These are phyloP conservation scores for Closterium sp. DNA, from an alignment of 139 green algal genomes.

Conservation along the genomic window DNA sequence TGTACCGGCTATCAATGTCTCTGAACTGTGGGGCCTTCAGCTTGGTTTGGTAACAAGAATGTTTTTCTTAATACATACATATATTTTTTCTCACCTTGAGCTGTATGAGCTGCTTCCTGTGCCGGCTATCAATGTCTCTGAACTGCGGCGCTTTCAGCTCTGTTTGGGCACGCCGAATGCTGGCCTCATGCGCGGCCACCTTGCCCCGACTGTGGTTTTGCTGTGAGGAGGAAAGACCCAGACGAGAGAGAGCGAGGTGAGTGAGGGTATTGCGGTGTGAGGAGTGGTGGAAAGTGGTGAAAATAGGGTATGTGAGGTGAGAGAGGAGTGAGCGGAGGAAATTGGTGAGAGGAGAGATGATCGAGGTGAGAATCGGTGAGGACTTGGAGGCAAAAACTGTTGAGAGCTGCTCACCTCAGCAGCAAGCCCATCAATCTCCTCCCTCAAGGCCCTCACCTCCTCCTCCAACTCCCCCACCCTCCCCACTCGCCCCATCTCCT, in stretches of 20 bases:
- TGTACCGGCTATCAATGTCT: conserved; percentile 72
- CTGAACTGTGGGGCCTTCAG: conserved; percentile 66
- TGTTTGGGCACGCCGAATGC: conserved; percentile 1
- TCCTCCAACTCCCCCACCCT: background rate
- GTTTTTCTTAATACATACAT: no score
- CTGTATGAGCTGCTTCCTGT: conserved; percentile 60
- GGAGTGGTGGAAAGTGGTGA: no score
- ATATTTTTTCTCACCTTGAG: conserved; percentile 35
- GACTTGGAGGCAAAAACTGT: no score
- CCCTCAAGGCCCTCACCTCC: conserved; percentile 47
- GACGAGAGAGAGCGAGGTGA: background rate
- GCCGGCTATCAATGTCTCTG: conserved; percentile 69
- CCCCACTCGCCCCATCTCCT: conserved; percentile 21
- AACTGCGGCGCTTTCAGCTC: conserved; percentile 69
- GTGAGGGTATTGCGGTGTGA: background rate
- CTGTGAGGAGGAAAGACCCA: no score
- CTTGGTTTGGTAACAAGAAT: conserved; percentile 41
- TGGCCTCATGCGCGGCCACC: background rate
- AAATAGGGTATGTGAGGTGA: background rate
- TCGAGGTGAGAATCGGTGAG: background rate
- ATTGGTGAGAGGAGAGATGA: background rate
- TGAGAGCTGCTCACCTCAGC: background rate
- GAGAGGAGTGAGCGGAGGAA: background rate
- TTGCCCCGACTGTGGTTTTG: background rate
- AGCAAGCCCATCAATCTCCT: conserved; percentile 45